phyloP scores from a whole-genome alignment of 495 filamentous ascomycete genomes.

The Friedmanniomyces simplex region DNA sequence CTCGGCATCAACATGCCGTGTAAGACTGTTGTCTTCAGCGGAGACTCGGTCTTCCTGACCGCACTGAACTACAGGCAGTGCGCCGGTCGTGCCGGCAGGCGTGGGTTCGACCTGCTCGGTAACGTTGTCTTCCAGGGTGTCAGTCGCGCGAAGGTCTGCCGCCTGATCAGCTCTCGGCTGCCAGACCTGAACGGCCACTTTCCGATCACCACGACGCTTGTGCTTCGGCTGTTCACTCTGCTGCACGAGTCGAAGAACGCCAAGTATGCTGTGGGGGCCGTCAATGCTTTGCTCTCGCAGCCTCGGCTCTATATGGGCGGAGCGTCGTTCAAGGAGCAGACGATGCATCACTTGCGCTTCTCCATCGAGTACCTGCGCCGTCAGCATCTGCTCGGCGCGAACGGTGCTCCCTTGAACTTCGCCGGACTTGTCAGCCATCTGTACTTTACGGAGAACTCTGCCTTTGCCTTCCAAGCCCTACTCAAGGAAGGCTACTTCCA shows the following conservation, averaged over 20 bases:
- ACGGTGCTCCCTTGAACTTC: slow-evolving; percentile 58
- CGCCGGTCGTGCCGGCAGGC: slow-evolving; percentile 64
- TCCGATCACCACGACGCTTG: slow-evolving; percentile 60
- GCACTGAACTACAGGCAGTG: slow-evolving; percentile 67
- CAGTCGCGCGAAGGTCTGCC: slow-evolving; percentile 41
- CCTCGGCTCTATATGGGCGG: slow-evolving; percentile 60
- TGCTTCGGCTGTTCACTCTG: slow-evolving; percentile 57
- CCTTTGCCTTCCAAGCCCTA: slow-evolving; percentile 65
- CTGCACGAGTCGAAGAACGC: slow-evolving; percentile 54
- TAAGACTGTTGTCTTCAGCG: slow-evolving; percentile 67
- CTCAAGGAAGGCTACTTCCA: slow-evolving; percentile 60
- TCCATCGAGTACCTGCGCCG: slow-evolving; percentile 70
- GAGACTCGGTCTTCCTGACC: slow-evolving; percentile 60
- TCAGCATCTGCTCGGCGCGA: slow-evolving; percentile 48
- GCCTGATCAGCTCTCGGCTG: slow-evolving; percentile 58
- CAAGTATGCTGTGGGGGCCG: slow-evolving; percentile 46
- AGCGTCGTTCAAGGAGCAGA: slow-evolving; percentile 47
- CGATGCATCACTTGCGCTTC: slow-evolving; percentile 65
- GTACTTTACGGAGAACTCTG: slow-evolving; percentile 61
- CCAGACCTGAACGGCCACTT: slow-evolving; percentile 70
- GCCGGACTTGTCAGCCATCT: slow-evolving; percentile 56
- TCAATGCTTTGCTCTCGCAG: slow-evolving; percentile 57
- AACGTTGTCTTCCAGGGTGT: slow-evolving; percentile 69
- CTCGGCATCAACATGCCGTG: slow-evolving; percentile 82
- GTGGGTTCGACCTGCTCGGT: slow-evolving; percentile 69